phyloP scores from a whole-genome alignment of 1,284 basidiomycete species.

The Cutaneotrichosporon sp. region DNA sequence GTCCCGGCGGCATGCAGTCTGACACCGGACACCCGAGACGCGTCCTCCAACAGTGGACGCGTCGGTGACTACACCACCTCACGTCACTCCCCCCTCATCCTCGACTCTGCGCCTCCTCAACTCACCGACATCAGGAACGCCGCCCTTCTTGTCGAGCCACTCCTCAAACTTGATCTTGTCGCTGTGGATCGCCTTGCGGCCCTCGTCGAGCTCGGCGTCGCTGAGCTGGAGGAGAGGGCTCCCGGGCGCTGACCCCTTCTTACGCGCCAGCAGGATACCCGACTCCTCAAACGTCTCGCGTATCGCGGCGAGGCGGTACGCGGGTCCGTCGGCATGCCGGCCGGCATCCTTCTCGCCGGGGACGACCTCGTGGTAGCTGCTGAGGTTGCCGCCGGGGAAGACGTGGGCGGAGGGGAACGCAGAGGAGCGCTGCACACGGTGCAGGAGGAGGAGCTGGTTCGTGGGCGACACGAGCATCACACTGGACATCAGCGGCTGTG shows the following conservation, averaged over 20 bases:
- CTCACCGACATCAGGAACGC: constrained; percentile 15
- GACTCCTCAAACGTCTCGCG: constrained; percentile 28
- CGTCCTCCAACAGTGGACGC: no score
- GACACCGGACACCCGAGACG: no score
- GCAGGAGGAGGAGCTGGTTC: constrained; percentile 43
- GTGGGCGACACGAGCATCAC: constrained; percentile 42
- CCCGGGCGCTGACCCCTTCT: background rate
- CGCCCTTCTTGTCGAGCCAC: constrained; percentile 18
- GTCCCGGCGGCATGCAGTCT: no score
- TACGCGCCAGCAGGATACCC: constrained; percentile 24
- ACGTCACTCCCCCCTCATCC: no score
- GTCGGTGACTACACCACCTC: background rate
- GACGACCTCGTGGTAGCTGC: constrained; percentile 44
- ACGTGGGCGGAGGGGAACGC: constrained; percentile 59
- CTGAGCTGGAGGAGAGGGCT: constrained; percentile 16
- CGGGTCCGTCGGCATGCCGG: constrained; percentile 16
- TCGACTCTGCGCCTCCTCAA: no score
- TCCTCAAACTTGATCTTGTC: constrained; percentile 22
- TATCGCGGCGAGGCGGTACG: constrained; percentile 25
- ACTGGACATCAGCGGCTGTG: constrained; percentile 1
- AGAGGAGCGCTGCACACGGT: constrained; percentile 52
- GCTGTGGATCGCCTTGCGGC: constrained; percentile 16
- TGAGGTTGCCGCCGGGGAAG: constrained; percentile 53
- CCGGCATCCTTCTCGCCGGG: constrained; percentile 6
- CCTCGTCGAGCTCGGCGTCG: constrained; percentile 9